Conservation (phyloP, 345 rosid genomes). For the Bruguiera parviflora region DNA sequence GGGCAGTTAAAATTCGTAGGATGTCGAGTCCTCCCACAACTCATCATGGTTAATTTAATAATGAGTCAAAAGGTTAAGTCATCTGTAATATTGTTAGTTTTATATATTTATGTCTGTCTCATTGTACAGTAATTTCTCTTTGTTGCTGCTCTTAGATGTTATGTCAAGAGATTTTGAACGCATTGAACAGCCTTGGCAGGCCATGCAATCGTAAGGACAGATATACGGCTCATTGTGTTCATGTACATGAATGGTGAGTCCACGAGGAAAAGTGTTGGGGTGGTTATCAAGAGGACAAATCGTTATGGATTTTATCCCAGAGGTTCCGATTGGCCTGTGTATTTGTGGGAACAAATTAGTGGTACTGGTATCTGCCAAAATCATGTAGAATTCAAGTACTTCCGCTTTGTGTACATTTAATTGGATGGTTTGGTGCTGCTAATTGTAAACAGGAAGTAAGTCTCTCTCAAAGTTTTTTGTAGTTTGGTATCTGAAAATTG, state of each 20-base stretch:
- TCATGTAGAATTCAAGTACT: slow-evolving; percentile 1
- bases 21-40: too few relatives aligned
- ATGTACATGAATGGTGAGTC: slow-evolving; percentile 53
- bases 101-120: too few relatives aligned
- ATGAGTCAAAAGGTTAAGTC: too few relatives aligned
- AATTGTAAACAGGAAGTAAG: slow-evolving; percentile 77
- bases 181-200: slow-evolving; percentile 51
- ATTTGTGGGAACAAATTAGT: slow-evolving; percentile 59
- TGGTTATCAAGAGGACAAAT: slow-evolving; percentile 61
- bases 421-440: slow-evolving; percentile 57
- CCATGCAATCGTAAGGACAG: slow-evolving; percentile 76
- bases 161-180: slow-evolving; percentile 73
- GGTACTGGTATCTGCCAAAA: slow-evolving; percentile 43
- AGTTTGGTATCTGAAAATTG: slow-evolving; percentile 4
- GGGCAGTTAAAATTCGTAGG: too few relatives aligned
- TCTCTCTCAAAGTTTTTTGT: not conserved
- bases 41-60: too few relatives aligned
- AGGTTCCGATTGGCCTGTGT: slow-evolving; percentile 63
- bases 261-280: slow-evolving; percentile 47
- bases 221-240: slow-evolving; percentile 69
- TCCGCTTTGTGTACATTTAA: slow-evolving; percentile 33
- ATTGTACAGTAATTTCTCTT: too few relatives aligned
- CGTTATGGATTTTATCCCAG: slow-evolving; percentile 55
- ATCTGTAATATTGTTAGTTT: too few relatives aligned
- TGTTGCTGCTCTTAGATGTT: slow-evolving; percentile 44